Base-by-base conservation (phyloP, 1,284 basidiomycete genomes). In the Apiotrichum akiyoshidainum region DNA sequence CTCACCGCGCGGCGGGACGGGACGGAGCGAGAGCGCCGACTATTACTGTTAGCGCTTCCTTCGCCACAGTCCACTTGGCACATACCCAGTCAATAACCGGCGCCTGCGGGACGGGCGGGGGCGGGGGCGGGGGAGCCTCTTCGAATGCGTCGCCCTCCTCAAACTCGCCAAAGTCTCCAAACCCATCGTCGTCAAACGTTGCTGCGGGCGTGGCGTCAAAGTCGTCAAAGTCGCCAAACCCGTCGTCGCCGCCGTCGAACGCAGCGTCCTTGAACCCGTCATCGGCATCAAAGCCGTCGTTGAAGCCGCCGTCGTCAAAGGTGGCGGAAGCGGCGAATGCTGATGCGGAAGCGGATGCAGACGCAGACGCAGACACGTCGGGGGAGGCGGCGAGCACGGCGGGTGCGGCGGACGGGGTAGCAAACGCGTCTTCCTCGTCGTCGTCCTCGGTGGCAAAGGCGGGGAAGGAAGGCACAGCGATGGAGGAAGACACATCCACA, bases 131-230 rank as follows among this genome's bases (percentile, higher is more conserved):
- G 47, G 61, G 54, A 35, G 56, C 56, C 1, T 45, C 45, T 46
- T 56, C 52, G 13, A 10, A n/a, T 13, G 14, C 47, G 7, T 14
- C 82, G 16, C 81, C 84, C 63, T 74, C 74, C 45, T 70, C 73
- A 52, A 77, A 80, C 48, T 90, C 90, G 56, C 88, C 90, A 80
- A 93, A 93, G 69, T 92, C 81, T 57, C 83, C 83, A 71, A 88
- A 88, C 62, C 87, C 59, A 40, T 73, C 72, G 56, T 84, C 81
- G 60, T 83, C 84, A 71, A 88, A 88, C 61, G 21, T 19, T 21
- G 50, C 26, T 26, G 50, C 39, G 11, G 57, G 54, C 12, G 48
- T 42, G 2, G 33, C 37, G 26, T 51, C 50, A 42, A 51, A 52
- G 51, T 44, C 59, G 45, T 72, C 73, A 58, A 85, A 83, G 12